phyloP scores from a whole-genome alignment of 2,329 filamentous ascomycete genomes.

The Akanthomyces dipterigenus region DNA sequence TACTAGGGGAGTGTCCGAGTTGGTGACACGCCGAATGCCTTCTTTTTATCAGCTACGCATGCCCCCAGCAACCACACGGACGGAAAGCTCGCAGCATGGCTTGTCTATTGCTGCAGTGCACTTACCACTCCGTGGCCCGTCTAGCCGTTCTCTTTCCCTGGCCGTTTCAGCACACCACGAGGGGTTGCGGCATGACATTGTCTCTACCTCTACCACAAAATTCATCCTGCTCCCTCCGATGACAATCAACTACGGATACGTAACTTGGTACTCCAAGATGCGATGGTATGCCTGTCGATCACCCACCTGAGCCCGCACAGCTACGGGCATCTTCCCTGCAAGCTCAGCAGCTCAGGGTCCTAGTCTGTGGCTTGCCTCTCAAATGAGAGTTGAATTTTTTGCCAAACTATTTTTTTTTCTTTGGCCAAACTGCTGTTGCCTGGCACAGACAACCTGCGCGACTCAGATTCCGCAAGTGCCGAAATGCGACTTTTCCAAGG shows the following conservation, averaged over 20 bases:
- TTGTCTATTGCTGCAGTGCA: neutral
- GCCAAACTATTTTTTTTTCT: neutral
- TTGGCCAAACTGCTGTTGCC: neutral
- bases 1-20: too few species aligned
- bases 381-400: neutral
- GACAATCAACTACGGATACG: too few species aligned
- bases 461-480: neutral
- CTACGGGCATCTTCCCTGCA: neutral
- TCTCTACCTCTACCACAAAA: neutral
- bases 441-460: neutral
- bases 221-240: neutral
- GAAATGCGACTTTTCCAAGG: neutral
- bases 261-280: constrained; percentile 4
- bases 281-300: constrained; percentile 7
- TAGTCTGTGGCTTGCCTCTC: neutral
- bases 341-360: neutral
- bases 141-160: neutral
- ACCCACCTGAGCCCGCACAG: neutral
- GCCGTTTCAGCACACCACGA: neutral
- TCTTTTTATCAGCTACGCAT: neutral
- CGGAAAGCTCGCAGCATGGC: neutral
- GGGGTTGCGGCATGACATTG: neutral
- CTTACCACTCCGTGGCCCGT: neutral
- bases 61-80: neutral
- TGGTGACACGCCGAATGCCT: too few species aligned